A percentile compares a stretch with the other conserved stretches of the same genome.
Evolutionary conservation across 73 alveolate genomes (phyloP).

Genomic region (Symbiodinium pilosum): DNA sequence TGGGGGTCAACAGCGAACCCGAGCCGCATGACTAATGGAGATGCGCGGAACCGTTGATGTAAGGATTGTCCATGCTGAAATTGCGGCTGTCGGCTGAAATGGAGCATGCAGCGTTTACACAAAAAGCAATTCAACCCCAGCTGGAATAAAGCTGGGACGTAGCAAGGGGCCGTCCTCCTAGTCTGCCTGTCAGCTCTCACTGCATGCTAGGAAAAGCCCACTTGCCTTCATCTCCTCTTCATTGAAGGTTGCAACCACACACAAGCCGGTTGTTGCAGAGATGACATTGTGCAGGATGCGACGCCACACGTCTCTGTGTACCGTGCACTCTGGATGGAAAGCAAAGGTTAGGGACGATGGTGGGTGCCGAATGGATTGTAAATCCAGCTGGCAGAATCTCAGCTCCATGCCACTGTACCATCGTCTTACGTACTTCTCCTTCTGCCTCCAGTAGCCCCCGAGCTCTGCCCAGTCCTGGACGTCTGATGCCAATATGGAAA

Average conservation of each 20-base stretch:
- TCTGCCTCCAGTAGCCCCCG: conserved; percentile 91
- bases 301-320: conserved; percentile 58
- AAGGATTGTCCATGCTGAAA: no score
- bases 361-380: conserved; percentile 48
- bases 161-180: not conserved
- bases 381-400: conserved; percentile 37
- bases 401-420: conserved; percentile 11
- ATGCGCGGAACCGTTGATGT: no score
- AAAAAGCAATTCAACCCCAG: no score
- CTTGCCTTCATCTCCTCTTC: conserved; percentile 86
- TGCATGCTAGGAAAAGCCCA: no score
- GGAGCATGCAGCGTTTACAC: no score
- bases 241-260: conserved; percentile 50
- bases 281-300: conserved; percentile 56
- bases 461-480: conserved; percentile 47
- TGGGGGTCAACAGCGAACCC: no score
- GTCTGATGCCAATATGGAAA: conserved; percentile 56
- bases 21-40: no score
- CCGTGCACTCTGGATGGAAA: conserved; percentile 80
- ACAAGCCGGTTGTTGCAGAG: conserved; percentile 37
- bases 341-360: conserved; percentile 58
- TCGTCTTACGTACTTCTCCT: conserved; percentile 20
- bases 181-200: not conserved
- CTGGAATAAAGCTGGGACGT: no score
- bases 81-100: no score